phyloP scores from a whole-genome alignment of 768 basidiomycete genomes.

The Gloeophyllum trabeum region DNA sequence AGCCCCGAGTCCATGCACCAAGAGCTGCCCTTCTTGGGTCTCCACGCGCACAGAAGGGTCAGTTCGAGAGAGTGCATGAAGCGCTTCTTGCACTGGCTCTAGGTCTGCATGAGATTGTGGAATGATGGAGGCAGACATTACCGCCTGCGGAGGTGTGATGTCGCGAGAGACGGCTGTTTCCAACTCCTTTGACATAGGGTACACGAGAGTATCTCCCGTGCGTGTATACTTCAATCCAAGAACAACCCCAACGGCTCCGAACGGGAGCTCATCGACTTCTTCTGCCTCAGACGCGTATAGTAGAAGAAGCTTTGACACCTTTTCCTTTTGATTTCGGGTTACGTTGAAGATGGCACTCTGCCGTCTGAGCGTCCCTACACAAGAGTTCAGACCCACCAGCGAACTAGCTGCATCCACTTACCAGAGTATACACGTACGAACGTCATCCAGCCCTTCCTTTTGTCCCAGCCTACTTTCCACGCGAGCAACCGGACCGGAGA shows the following conservation, averaged over 20 bases:
- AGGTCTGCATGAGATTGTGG: slow-evolving; percentile 74
- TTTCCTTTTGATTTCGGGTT: slow-evolving; percentile 60
- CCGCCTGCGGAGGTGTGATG: slow-evolving; percentile 69
- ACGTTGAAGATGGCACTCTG: slow-evolving; percentile 54
- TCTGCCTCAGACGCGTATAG: slow-evolving; percentile 67
- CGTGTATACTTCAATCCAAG: slow-evolving; percentile 76
- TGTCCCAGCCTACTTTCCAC: slow-evolving; percentile 88
- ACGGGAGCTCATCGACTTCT: slow-evolving; percentile 72
- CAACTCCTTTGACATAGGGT: slow-evolving; percentile 26
- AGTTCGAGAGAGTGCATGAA: slow-evolving; percentile 64
- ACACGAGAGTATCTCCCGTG: slow-evolving; percentile 78
- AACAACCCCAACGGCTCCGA: slow-evolving; percentile 77
- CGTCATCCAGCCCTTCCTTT: slow-evolving; percentile 82
- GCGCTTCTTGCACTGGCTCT: slow-evolving; percentile 65
- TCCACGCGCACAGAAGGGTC: slow-evolving; percentile 85
- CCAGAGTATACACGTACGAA: slow-evolving; percentile 86
- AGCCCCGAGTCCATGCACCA: slow-evolving; percentile 76
- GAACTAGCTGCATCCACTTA: slow-evolving; percentile 20
- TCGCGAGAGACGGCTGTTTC: slow-evolving; percentile 38
- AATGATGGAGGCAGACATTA: slow-evolving; percentile 76
- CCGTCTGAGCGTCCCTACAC: slow-evolving; percentile 53
- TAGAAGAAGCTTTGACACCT: slow-evolving; percentile 61
- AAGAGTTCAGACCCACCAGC: slow-evolving; percentile 5
- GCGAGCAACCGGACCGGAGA: slow-evolving; percentile 55
- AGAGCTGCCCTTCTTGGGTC: slow-evolving; percentile 69